Evolutionary conservation across 2,329 filamentous ascomycete species (phyloP).

Genomic region (Akanthomyces lecanii): DNA sequence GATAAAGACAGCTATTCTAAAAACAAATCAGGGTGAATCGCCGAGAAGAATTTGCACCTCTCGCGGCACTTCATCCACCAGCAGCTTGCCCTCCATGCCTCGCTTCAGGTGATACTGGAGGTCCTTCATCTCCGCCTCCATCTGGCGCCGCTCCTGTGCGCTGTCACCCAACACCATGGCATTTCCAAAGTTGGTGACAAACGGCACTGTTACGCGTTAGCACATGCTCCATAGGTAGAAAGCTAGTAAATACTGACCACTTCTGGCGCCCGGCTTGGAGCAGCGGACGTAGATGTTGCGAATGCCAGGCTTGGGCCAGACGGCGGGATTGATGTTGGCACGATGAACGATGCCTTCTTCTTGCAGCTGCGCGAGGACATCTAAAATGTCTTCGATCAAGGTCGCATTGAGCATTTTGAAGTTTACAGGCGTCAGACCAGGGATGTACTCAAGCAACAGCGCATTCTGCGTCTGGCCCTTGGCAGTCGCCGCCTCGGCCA

Average conservation of each 20-base stretch:
- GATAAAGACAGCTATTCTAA: too few relatives aligned
- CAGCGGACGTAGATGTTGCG: slow-evolving; percentile 7
- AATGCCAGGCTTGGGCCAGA: slow-evolving; percentile 1
- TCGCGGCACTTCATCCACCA: neutral
- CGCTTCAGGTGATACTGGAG: neutral
- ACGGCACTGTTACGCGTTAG: neutral
- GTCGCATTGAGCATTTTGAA: neutral
- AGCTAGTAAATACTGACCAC: neutral
- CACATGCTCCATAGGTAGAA: neutral
- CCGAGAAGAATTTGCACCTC: neutral
- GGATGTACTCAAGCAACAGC: slow-evolving; percentile 12
- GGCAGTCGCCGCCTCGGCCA: slow-evolving; percentile 1
- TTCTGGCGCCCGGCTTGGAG: neutral
- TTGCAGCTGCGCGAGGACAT: slow-evolving; percentile 4
- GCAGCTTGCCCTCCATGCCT: slow-evolving; percentile 1
- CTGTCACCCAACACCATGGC: neutral
- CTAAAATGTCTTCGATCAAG: neutral
- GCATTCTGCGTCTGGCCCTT: slow-evolving; percentile 3
- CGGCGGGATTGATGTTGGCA: slow-evolving; percentile 3
- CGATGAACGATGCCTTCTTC: neutral
- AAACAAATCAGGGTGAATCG: neutral
- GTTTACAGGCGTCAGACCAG: neutral
- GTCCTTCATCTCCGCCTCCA: neutral
- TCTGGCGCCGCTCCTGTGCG: neutral
- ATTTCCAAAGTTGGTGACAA: slow-evolving; percentile 5